Conservation (phyloP, 140 eudicot genomes). For the Oenanthe javanica region DNA sequence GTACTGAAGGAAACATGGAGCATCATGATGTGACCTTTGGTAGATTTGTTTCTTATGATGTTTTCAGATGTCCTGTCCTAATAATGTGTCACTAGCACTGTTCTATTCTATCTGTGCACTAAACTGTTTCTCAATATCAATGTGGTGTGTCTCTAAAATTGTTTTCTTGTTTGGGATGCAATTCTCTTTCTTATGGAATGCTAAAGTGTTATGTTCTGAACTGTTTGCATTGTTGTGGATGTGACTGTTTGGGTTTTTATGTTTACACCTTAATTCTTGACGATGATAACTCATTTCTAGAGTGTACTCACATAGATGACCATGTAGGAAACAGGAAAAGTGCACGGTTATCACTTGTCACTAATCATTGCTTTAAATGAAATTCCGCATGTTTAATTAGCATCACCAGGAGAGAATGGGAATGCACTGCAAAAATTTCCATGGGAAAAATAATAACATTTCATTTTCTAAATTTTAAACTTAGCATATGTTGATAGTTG, state of each 20-base stretch:
- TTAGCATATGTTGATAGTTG: no score
- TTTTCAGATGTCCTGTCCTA: neutral
- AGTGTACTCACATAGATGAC: no score
- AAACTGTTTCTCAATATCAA: neutral
- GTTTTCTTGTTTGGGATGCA: neutral
- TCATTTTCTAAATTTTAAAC: no score
- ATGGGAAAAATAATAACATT: no score
- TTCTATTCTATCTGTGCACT: neutral
- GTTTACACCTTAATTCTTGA: neutral
- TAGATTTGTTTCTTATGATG: neutral
- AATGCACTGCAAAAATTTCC: no score
- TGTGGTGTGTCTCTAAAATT: neutral
- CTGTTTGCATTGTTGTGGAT: neutral
- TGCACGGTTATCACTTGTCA: no score
- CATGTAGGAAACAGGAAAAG: no score
- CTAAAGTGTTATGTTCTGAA: neutral
- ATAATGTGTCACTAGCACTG: neutral
- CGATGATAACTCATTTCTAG: no score
- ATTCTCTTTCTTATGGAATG: neutral
- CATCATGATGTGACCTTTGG: neutral
- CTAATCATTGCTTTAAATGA: no score
- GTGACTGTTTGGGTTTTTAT: neutral
- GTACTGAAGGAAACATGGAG: slow-evolving; percentile 18
- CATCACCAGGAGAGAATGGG: no score
- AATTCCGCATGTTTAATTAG: no score